phyloP scores from a whole-genome alignment of 1,139 yeast genomes.

The Kodamaea suecica region DNA sequence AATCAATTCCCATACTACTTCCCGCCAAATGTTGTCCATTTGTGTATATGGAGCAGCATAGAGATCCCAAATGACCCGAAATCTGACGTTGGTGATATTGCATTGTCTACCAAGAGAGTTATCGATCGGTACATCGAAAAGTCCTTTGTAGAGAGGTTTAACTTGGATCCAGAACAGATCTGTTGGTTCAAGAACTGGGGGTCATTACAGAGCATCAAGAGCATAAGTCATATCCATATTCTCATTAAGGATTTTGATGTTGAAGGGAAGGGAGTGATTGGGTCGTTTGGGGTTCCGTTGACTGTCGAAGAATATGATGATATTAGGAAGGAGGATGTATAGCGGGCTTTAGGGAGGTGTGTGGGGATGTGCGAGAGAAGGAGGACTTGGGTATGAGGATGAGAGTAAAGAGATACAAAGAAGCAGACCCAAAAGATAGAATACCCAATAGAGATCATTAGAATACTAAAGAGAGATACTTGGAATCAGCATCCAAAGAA shows the following conservation, averaged over 20 bases:
- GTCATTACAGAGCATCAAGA: conserved; percentile 54
- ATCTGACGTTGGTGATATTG: conserved; percentile 44
- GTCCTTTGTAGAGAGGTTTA: conserved; percentile 44
- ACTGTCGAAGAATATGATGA: conserved; percentile 6
- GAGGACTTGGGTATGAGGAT: no score
- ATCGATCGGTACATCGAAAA: conserved; percentile 40
- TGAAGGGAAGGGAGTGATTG: conserved; percentile 8
- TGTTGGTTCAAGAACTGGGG: conserved; percentile 67
- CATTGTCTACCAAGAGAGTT: conserved; percentile 30
- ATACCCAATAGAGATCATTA: no score
- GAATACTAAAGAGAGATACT: no score
- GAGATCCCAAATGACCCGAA: conserved; percentile 31
- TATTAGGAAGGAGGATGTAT: no score
- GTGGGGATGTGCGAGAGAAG: no score
- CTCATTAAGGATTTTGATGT: conserved; percentile 32
- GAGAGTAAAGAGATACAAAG: no score
- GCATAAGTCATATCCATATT: conserved; percentile 59
- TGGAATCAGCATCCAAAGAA: no score
- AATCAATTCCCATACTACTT: conserved; percentile 47
- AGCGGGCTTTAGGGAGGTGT: no score
- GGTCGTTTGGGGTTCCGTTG: conserved; percentile 8
- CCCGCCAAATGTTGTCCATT: conserved; percentile 33
- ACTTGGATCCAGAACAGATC: conserved; percentile 35
- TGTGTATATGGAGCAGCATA: conserved; percentile 44
- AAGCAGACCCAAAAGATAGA: no score